Conservation (phyloP, 345 rosid genomes). For the Lenwebbia sp. region DNA sequence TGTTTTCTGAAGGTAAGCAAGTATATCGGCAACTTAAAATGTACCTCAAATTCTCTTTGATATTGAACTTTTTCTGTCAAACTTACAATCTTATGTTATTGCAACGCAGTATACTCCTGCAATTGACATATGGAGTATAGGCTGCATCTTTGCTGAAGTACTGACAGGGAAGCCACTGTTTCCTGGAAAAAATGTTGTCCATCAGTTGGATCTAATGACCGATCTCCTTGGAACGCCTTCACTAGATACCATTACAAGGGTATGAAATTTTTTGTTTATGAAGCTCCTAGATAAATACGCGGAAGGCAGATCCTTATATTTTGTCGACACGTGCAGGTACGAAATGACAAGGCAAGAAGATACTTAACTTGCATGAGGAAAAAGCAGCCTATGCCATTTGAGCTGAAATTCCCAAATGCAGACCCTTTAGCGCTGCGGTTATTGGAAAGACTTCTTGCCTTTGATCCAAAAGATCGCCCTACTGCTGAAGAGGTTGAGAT, state of each 20-base stretch:
- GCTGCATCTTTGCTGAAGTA: slow-evolving; percentile 95
- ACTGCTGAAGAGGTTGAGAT: slow-evolving; percentile 74
- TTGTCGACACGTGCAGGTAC: slow-evolving; percentile 34
- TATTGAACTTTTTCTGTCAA: background rate
- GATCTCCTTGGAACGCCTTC: slow-evolving; percentile 95
- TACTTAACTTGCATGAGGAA: slow-evolving; percentile 94
- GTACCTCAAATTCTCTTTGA: background rate
- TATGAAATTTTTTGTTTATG: slow-evolving; percentile 7
- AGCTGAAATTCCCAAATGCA: slow-evolving; percentile 71
- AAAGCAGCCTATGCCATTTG: slow-evolving; percentile 61
- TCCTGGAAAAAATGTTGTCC: slow-evolving; percentile 97
- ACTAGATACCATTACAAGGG: slow-evolving; percentile 81
- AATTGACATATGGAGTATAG: slow-evolving; percentile 95
- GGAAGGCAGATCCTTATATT: background rate
- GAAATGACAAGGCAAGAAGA: slow-evolving; percentile 91
- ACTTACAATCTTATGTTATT: background rate
- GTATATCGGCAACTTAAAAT: background rate
- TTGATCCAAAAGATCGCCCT: slow-evolving; percentile 87
- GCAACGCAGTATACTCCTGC: slow-evolving; percentile 83
- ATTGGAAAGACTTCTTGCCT: slow-evolving; percentile 75
- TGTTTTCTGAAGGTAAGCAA: background rate
- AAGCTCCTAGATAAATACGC: background rate
- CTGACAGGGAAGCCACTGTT: slow-evolving; percentile 79
- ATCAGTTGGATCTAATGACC: slow-evolving; percentile 92
- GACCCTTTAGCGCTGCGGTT: slow-evolving; percentile 71